These are phyloP conservation scores for Russula virescens DNA, from an alignment of 768 basidiomycete species.

Conservation along the genomic window DNA sequence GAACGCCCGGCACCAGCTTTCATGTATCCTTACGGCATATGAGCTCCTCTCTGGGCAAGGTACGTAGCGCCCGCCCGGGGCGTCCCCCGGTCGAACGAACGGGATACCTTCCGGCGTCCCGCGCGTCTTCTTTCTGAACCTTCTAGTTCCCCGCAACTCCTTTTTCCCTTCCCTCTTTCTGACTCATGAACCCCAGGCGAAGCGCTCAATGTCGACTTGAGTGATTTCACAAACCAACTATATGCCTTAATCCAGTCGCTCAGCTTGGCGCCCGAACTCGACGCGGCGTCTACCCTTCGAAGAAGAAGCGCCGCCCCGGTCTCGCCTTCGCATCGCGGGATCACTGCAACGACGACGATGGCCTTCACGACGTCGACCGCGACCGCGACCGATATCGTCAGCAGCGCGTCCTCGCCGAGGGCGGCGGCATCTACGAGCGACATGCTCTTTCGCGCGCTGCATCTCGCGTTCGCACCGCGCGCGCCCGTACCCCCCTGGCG, in stretches of 20 bases:
- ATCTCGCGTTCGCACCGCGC: constrained; percentile 75
- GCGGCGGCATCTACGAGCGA: constrained; percentile 43
- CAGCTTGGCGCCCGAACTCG: constrained; percentile 59
- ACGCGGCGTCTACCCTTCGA: constrained; percentile 38
- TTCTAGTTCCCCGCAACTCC: neutral
- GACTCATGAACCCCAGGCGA: constrained; percentile 55
- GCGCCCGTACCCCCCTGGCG: constrained; percentile 63
- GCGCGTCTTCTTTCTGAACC: neutral
- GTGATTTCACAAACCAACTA: constrained; percentile 78
- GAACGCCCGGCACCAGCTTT: constrained; percentile 52
- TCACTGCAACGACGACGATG: neutral
- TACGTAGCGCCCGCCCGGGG: constrained; percentile 27
- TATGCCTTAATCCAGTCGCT: constrained; percentile 79
- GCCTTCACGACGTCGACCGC: no score
- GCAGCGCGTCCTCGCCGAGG: no score
- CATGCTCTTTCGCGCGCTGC: constrained; percentile 82
- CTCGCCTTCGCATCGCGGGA: constrained; percentile 24
- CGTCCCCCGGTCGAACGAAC: neutral
- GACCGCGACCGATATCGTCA: neutral
- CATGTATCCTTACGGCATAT: constrained; percentile 95
- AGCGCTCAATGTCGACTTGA: constrained; percentile 93
- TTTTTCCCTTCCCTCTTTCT: neutral
- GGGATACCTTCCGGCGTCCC: constrained; percentile 4
- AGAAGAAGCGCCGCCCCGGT: neutral
- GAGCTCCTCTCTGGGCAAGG: constrained; percentile 96